These are phyloP conservation scores for Ceriops decandra DNA, from an alignment of 345 rosid genomes.

Conservation along the genomic window DNA sequence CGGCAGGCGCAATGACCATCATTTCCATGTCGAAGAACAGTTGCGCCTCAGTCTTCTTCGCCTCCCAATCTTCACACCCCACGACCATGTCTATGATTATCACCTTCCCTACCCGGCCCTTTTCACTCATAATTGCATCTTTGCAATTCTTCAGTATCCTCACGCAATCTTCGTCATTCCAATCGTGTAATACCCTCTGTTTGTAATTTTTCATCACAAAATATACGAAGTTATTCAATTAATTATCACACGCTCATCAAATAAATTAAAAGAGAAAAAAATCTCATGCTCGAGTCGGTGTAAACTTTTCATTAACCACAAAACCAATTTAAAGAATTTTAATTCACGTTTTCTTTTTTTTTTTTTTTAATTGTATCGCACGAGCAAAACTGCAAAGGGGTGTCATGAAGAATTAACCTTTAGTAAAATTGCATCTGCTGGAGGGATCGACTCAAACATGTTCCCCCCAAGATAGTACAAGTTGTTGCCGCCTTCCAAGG, in stretches of 20 bases:
- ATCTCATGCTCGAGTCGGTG: too few species aligned
- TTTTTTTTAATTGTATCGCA: too few species aligned
- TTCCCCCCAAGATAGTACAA: too few species aligned
- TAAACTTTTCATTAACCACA: too few species aligned
- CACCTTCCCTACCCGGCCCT: not conserved
- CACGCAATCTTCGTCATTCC: not conserved
- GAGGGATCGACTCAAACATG: too few species aligned
- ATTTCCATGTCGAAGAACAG: not conserved
- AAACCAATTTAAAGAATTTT: not conserved
- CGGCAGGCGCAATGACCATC: not conserved
- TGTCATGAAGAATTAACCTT: conserved; percentile 16
- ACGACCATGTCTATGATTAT: not conserved
- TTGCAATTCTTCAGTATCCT: conserved; percentile 14
- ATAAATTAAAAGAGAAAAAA: too few species aligned
- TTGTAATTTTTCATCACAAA: not conserved
- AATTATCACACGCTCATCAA: not conserved
- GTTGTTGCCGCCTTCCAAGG: too few species aligned
- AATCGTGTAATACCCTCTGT: conserved; percentile 12
- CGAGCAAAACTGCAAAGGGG: not conserved
- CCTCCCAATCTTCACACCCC: not conserved
- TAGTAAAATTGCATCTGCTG: too few species aligned
- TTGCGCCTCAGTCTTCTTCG: not conserved
- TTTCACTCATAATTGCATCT: conserved; percentile 2
- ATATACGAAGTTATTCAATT: too few species aligned
- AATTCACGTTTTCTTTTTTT: not conserved